Conservation (phyloP, 352 stramenopile genomes). For the Globisporangium middletonii region DNA sequence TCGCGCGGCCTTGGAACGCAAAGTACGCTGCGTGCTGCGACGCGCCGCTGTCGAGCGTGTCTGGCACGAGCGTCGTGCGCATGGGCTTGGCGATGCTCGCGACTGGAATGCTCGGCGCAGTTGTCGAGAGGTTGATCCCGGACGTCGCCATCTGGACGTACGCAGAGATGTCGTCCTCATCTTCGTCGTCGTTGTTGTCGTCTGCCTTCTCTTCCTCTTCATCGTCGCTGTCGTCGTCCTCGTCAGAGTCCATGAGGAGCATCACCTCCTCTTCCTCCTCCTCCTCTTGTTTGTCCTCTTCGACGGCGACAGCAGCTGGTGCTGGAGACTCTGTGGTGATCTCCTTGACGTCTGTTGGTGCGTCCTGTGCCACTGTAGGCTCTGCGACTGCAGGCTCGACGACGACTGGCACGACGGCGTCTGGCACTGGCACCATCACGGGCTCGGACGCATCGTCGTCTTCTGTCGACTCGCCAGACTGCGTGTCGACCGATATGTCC, state of each 20-base stretch:
- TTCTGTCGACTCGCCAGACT: slow-evolving; percentile 1
- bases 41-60: slow-evolving; percentile 64
- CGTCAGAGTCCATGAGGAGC: slow-evolving; percentile 39
- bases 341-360: too few relatives aligned
- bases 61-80: slow-evolving; percentile 29
- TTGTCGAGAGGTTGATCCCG: slow-evolving; percentile 31
- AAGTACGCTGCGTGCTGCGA: slow-evolving; percentile 40
- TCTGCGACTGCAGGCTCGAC: not conserved
- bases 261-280: slow-evolving; percentile 44
- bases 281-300: slow-evolving; percentile 5
- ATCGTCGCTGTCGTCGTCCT: slow-evolving; percentile 26
- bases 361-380: not conserved
- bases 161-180: slow-evolving; percentile 36
- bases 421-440: not conserved
- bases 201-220: slow-evolving; percentile 7
- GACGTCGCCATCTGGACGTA: slow-evolving; percentile 55
- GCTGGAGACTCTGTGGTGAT: too few relatives aligned
- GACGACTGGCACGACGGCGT: too few relatives aligned
- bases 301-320: not conserved
- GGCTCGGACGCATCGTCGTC: slow-evolving; percentile 5
- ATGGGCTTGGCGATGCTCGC: not conserved
- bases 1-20: slow-evolving; percentile 30
- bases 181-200: slow-evolving; percentile 16
- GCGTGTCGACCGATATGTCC: not conserved
- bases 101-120: not conserved